Evolutionary conservation across 1,284 basidiomycete species (phyloP), one percentile per base, ranked within the genome.

Genomic region (Rhodofomes roseus): DNA sequence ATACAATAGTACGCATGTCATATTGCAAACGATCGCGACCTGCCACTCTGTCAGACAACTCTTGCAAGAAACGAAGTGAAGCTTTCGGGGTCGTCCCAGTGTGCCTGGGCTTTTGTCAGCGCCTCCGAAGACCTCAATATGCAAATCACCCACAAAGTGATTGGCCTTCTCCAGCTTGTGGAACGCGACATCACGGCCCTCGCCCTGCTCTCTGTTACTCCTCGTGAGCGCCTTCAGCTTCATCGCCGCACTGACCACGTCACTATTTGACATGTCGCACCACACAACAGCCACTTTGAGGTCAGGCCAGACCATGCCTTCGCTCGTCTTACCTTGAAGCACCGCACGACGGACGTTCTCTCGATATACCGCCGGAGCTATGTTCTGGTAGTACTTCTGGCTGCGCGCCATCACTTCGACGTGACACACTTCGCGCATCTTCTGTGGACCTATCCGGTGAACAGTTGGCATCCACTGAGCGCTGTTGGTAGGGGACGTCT

Each of bases 1-100:
- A n/a, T n/a, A n/a, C n/a, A n/a, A n/a, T n/a, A n/a, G n/a, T n/a
- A n/a, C n/a, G n/a, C n/a, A n/a, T n/a, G n/a, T n/a, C n/a, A n/a
- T n/a, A n/a, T n/a, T n/a, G n/a, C n/a, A n/a, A n/a, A n/a, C n/a
- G n/a, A n/a, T n/a, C n/a, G n/a, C n/a, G n/a, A n/a, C n/a, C n/a
- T n/a, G n/a, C n/a, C n/a, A n/a, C n/a, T n/a, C 31, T 34, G 31
- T 59, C 48, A 65, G 9, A 62, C 56, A 12, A 63, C 56, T 6
- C 46, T 54, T 6, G 62, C 62, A n/a, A 68, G 41, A 27, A 64
- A 22, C 27, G 46, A 27, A 1, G 58, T 57, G 48, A 68, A 63
- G 4, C 63, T 39, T 54, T 68, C 66, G 0, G 68, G 67, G 5
- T 65, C 59, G 39, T 70, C 68, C 65, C 65, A 70, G 16, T 70